Base-by-base conservation (phyloP, 1,284 basidiomycete species). In the Ceratobasidium sp. region DNA sequence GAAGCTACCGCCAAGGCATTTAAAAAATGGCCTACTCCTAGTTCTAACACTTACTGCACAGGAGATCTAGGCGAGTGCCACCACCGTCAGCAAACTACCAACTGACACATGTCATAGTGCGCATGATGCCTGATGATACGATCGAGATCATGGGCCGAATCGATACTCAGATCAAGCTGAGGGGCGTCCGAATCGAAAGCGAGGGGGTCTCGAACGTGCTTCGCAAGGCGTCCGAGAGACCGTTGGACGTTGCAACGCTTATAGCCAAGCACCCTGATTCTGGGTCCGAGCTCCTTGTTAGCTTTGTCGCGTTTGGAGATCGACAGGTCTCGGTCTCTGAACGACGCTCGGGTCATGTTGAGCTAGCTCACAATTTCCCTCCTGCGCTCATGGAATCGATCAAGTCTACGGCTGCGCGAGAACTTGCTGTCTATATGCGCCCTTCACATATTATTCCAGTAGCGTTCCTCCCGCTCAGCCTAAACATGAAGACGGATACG, bases 111-210 rank as follows among this genome's bases (percentile, higher is more conserved):
- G 17, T 7, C 13, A 13, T 40, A 73, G 84, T 79, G 8, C 78
- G 85, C 52, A 84, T 86, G 82, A 82, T 84, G 77, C 82, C 83
- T 0, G 83, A 86, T 70, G 78, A 77, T n/a, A 81, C 82, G 4
- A 73, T 86, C 25, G 82, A 85, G 72, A 85, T 86, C 60, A 76
- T 84, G 31, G 85, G 85, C n/a, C 80, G 85, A 25, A 83, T 84
- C 49, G 85, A 86, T 71, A 82, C 81, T 17, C 85, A 86, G 72
- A 82, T 85, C 74, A 86, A 86, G 75, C 76, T 85, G 40, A 79
- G 82, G 43, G 84, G 85, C 29, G 83, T 85, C 32, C 80, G 85
- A 12, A 84, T 85, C 31, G 85, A 86, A 73, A 80, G 80, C 0
- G 84, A 73, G 84, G 55, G 84, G 5, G 80, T 85, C 27, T 84